Base-by-base conservation (phyloP, 1,139 yeast species). In the Trichomonascaceae sp. region DNA sequence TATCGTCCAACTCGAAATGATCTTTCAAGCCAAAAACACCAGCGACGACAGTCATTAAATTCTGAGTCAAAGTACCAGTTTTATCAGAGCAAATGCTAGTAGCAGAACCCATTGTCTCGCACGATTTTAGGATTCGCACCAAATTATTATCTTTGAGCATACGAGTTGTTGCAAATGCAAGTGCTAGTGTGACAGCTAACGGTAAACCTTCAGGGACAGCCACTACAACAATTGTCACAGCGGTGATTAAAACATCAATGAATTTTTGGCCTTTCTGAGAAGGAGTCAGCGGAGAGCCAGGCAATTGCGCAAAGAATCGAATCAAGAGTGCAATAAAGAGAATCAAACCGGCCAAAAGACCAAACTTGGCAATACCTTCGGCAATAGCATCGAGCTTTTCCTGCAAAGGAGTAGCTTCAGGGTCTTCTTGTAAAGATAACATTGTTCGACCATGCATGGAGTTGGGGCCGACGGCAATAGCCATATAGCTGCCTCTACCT, bases 91-190 rank as follows among this genome's bases (percentile, higher is more conserved):
- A 95, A 52, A 93, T 79, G 3, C 97, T 93, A 13, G 99, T 93
- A 2, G 98, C 99, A 48, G 96, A 91, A 50, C 99, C 99, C 99
- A 93, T 93, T 15, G 96, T 93, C 71, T 93, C 99, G 78, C 99
- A 93, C 49, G 96, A 85, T 65, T 84, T 85, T 62, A 93, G 77
- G 6, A 89, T 96, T 63, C 99, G 82, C n/a, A 93, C 99, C 65
- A 93, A 76, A 68, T 93, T 93, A 63, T 96, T 96, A 69, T 93
- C 96, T 69, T 87, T 88, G 24, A 96, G 91, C 99, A 93, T 93
- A 71, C 98, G 81, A 10, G 96, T 91, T 2, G 99, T 93, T 1
- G 99, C 99, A 75, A 93, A 93, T 0, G 99, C 99, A 63, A 93
- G 77, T 0, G 99, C 96, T 52, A 93, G 77, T 0, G 99, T 93